A percentile compares a stretch with the other conserved stretches of the same genome.
Conservation (phyloP, 2,329 filamentous ascomycete genomes). For the Diaporthe sp. region DNA sequence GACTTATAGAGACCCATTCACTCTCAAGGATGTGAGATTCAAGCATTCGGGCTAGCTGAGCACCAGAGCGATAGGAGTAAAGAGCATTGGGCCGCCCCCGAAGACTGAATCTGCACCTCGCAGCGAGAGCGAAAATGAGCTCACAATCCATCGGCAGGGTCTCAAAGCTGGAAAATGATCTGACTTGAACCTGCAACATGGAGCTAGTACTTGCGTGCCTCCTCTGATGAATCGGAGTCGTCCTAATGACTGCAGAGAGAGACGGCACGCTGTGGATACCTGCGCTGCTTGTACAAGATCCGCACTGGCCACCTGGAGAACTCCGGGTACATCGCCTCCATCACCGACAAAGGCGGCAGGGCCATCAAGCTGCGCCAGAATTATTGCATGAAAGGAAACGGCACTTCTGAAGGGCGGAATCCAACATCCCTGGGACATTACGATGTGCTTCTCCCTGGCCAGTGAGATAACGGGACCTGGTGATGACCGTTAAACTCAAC, state of each 20-base stretch:
- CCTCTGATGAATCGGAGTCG: neutral
- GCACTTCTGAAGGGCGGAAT: neutral
- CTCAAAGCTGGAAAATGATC: neutral
- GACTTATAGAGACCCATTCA: neutral
- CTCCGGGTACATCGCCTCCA: neutral
- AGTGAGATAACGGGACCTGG: too few relatives aligned
- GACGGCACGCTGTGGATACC: neutral
- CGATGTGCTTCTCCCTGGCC: too few relatives aligned
- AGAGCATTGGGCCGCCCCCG: neutral
- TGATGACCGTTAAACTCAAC: neutral
- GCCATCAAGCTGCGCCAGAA: neutral
- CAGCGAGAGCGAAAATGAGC: neutral
- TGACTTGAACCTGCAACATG: neutral
- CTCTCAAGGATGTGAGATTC: neutral
- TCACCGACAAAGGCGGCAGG: neutral
- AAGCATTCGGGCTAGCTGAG: neutral
- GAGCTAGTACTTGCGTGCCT: neutral
- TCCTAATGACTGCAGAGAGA: neutral
- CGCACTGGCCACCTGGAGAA: slow-evolving; percentile 10
- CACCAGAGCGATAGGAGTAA: neutral
- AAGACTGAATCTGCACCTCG: neutral
- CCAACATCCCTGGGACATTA: too few relatives aligned
- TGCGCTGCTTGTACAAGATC: neutral
- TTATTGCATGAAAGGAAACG: neutral
- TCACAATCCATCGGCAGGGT: neutral